Conservation (phyloP, 495 filamentous ascomycete species). For the Talaromyces adpressus region DNA sequence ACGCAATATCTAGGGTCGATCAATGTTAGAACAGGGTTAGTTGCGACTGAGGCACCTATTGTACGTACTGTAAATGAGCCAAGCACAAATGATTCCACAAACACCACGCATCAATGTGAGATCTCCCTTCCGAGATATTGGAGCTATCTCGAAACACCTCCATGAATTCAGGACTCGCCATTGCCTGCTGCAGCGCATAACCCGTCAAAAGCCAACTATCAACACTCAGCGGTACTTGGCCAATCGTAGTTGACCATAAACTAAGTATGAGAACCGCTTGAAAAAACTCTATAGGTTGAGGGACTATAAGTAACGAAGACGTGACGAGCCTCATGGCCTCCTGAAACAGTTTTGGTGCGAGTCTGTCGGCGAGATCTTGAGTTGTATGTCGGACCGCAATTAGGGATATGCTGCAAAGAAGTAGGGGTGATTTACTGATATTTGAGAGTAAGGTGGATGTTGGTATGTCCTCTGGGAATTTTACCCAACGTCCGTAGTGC, state of each 20-base stretch:
- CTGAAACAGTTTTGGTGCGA: conserved; percentile 33
- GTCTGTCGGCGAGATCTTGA: conserved; percentile 24
- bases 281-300: conserved; percentile 38
- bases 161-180: conserved; percentile 30
- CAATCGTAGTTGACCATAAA: conserved; percentile 43
- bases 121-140: conserved; percentile 6
- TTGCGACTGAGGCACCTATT: background rate
- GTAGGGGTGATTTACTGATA: conserved; percentile 28
- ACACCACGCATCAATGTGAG: conserved; percentile 24
- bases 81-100: conserved; percentile 43
- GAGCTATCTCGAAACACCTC: conserved; percentile 2
- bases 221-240: conserved; percentile 37
- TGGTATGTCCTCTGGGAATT: conserved; percentile 23
- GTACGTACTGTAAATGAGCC: conserved; percentile 28
- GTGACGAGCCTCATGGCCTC: conserved; percentile 29
- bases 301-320: conserved; percentile 23
- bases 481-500: conserved; percentile 38
- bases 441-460: conserved; percentile 17
- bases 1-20: conserved; percentile 26
- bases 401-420: conserved; percentile 35
- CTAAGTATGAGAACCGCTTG: conserved; percentile 35
- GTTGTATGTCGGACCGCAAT: conserved; percentile 39
- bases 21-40: background rate
- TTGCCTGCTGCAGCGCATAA: conserved; percentile 36
- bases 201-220: conserved; percentile 42